These are phyloP conservation scores for Beauveria varroae DNA, from an alignment of 2,329 filamentous ascomycete species.

Conservation along the genomic window DNA sequence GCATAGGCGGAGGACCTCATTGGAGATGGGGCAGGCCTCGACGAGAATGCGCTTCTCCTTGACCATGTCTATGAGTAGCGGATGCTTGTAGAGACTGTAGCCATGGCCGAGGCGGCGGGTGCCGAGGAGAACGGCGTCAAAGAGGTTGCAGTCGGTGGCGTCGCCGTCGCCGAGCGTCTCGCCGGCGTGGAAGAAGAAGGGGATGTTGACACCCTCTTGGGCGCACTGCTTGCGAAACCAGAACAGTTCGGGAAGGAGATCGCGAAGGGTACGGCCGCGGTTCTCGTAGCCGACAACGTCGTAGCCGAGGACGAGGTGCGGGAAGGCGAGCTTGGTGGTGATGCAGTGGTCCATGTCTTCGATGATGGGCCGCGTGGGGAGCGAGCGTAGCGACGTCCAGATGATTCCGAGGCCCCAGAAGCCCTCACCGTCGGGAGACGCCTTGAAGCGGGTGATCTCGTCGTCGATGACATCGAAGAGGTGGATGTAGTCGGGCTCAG, in stretches of 20 bases:
- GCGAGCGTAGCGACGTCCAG: conserved; percentile 67
- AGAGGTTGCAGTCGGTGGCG: conserved; percentile 71
- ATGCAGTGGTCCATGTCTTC: conserved; percentile 86
- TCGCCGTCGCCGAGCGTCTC: conserved; percentile 74
- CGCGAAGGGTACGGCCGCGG: conserved; percentile 63
- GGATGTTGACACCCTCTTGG: conserved; percentile 70
- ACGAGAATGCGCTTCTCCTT: conserved; percentile 82
- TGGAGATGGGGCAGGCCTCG: conserved; percentile 86
- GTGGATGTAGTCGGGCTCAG: conserved; percentile 59
- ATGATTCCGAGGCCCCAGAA: conserved; percentile 86
- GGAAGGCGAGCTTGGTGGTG: conserved; percentile 68
- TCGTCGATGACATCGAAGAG: conserved; percentile 70
- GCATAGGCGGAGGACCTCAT: conserved; percentile 77
- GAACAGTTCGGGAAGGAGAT: conserved; percentile 77
- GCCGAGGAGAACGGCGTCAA: conserved; percentile 80
- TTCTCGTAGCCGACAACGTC: conserved; percentile 90
- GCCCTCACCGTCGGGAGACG: conserved; percentile 57
- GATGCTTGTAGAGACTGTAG: conserved; percentile 86
- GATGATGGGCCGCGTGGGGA: conserved; percentile 58
- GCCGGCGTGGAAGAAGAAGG: conserved; percentile 94
- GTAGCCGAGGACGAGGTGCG: conserved; percentile 76
- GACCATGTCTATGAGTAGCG: conserved; percentile 78
- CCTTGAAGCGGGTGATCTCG: conserved; percentile 69
- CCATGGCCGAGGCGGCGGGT: conserved; percentile 85
- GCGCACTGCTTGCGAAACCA: conserved; percentile 88